These are phyloP conservation scores for Ophiocordyceps camponoti-leonardi DNA, from an alignment of 2,329 filamentous ascomycete species.

Conservation along the genomic window DNA sequence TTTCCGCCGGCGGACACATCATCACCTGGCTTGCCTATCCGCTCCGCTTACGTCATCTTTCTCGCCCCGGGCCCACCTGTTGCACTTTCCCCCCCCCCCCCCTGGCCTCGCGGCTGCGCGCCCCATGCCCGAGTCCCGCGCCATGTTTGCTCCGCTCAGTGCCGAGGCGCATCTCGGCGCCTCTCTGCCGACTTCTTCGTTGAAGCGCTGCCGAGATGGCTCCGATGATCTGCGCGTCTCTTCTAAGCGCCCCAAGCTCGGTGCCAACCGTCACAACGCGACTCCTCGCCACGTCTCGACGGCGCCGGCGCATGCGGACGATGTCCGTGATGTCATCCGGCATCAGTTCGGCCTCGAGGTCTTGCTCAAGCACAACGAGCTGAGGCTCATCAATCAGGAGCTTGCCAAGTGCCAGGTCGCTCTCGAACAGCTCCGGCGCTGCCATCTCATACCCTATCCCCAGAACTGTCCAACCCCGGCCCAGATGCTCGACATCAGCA, in stretches of 20 bases:
- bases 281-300: conserved; percentile 6
- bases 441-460: conserved; percentile 82
- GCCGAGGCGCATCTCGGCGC: conserved; percentile 1
- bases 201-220: conserved; percentile 20
- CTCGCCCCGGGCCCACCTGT: too few species aligned
- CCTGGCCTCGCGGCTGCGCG: background rate
- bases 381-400: conserved; percentile 89
- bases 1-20: too few species aligned
- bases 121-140: background rate
- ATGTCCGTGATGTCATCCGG: conserved; percentile 56
- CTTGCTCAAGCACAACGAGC: conserved; percentile 81
- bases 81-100: background rate
- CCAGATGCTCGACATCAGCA: conserved; percentile 53
- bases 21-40: too few species aligned
- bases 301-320: conserved; percentile 19
- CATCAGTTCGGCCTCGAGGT: conserved; percentile 86
- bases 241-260: conserved; percentile 25
- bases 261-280: conserved; percentile 6
- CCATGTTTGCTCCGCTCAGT: too few species aligned
- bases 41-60: too few species aligned
- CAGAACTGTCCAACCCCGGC: conserved; percentile 48
- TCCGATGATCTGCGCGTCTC: conserved; percentile 12
- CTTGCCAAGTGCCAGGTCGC: conserved; percentile 89
- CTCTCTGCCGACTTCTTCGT: conserved; percentile 1
- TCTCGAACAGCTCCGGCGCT: conserved; percentile 83